Evolutionary conservation across 768 basidiomycete species (phyloP), one percentile per base, ranked within the genome.

Genomic region (Amanita thiersii): DNA sequence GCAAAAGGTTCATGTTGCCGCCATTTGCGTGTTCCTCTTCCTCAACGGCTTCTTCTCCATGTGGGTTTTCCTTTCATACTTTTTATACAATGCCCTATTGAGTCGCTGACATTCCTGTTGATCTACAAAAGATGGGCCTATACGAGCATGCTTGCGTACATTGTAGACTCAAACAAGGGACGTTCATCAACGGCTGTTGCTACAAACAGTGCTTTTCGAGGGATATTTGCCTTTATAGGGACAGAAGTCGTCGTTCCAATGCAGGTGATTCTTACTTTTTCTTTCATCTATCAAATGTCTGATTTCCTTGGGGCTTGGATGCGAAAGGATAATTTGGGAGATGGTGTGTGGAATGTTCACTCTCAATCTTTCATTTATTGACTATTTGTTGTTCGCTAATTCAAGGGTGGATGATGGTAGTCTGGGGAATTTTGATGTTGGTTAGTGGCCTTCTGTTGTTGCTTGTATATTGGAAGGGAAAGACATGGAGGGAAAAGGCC

Each of bases 91-190:
- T 45, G 14, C 17, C 28, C 29, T n/a, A 40, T 17, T 19, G n/a
- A 6, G 11, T 30, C 6, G 29, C 39, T 40, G 1, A 31, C 9
- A 2, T 17, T 5, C 10, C 4, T 4, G 5, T 29, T 30, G 19
- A 41, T 44, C 2, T 45, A 77, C 73, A 50, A 68, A 68, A 44
- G 43, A 28, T 44, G 60, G 39, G 11, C 80, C 36, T 83, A 85
- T 54, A 61, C 77, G 11, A 77, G 77, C 37, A 81, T 84, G 0
- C 61, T 93, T 21, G 83, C 90, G 0, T 93, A 91, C 51, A 68
- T 92, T 24, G 87, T 92, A 11, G 90, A 96, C 51, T 77, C 87
- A 3, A 96, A 93, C 55, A 66, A 69, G 4, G 91, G 90, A 6
- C 73, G 85, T 20, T 86, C 86, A 2, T 77, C 82, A 3, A 76